phyloP scores from a whole-genome alignment of 495 filamentous ascomycete genomes.

The Hyaloscypha bicolor region DNA sequence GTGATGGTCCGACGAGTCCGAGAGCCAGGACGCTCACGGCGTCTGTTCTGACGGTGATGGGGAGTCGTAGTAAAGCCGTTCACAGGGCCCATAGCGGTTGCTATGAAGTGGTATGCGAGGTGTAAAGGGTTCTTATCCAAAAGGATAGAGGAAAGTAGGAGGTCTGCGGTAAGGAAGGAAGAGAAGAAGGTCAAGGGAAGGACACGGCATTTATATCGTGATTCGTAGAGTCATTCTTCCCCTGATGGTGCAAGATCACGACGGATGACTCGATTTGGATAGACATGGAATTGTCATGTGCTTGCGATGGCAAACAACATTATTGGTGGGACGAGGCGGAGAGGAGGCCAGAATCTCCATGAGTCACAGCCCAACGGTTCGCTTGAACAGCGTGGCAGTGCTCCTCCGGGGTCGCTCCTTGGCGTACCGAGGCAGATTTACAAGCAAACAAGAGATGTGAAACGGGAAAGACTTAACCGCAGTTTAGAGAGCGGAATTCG shows the following conservation, averaged over 20 bases:
- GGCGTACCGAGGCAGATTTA: conserved; percentile 14
- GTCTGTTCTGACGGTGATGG: conserved; percentile 32
- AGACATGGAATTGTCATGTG: conserved; percentile 10
- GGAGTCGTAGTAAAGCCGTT: conserved; percentile 25
- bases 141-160: conserved; percentile 21
- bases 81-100: conserved; percentile 16
- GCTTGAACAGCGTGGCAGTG: conserved; percentile 10
- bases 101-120: conserved; percentile 1
- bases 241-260: conserved; percentile 15
- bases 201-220: conserved; percentile 17
- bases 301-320: conserved; percentile 9
- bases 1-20: conserved; percentile 29
- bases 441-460: neutral
- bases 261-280: conserved; percentile 24
- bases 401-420: conserved; percentile 9
- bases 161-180: conserved; percentile 28
- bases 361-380: conserved; percentile 9
- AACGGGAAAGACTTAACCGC: neutral
- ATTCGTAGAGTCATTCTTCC: conserved; percentile 13
- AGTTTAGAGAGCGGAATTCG: neutral
- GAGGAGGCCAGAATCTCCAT: neutral
- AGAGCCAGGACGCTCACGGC: conserved; percentile 33
- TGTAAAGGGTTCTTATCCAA: conserved; percentile 10
- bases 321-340: conserved; percentile 13
- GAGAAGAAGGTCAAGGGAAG: conserved; percentile 8